Base-by-base conservation (phyloP, 805 yeast genomes). In the Sugiyamaella lignohabitans region DNA sequence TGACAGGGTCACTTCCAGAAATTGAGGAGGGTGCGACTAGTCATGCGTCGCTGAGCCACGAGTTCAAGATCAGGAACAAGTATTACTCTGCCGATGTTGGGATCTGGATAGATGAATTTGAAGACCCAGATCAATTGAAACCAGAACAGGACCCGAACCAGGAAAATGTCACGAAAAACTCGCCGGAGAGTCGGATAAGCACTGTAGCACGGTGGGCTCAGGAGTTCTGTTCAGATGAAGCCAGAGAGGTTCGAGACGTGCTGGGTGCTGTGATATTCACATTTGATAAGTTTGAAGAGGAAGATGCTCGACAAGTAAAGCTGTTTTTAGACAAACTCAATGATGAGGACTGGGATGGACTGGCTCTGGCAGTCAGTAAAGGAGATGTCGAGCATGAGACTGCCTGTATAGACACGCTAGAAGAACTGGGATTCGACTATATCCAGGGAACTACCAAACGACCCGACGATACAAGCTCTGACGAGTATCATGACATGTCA, bases 241-340 rank as follows among this genome's bases (percentile, higher is more conserved):
- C 72, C 2, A 37, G 36, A n/a, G 68, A 64, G 44, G 71, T 66
- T 0, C 53, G 70, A 1, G 62, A 63, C 10, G 69, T 59, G 11
- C 53, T 69, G 2, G 62, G 59, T 5, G 63, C 66, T n/a, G 57
- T 69, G n/a, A 50, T 69, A 10, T 57, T 53, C 48, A 62, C 68
- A 5, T 48, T 63, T 19, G 46, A 47, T 14, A 46, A 43, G 2
- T 43, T 50, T 10, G 46, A 43, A n/a, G 17, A 22, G 11, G 52
- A 54, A 20, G 27, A 56, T 21, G 43, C 41, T 39, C 43, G 36
- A 1, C 30, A 61, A 6, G 56, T 42, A 8, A 29, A 23, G 24
- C 59, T 60, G 34, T 35, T 35, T 19, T 48, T 53, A 8, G 50
- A 46, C 1, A 32, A 36, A 4, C 53, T 62, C 21, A 51, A 53